A percentile compares a stretch with the other conserved stretches of the same genome.
Evolutionary conservation across 257 asterid species (phyloP).

Genomic region (Haberlea rhodopensis): DNA sequence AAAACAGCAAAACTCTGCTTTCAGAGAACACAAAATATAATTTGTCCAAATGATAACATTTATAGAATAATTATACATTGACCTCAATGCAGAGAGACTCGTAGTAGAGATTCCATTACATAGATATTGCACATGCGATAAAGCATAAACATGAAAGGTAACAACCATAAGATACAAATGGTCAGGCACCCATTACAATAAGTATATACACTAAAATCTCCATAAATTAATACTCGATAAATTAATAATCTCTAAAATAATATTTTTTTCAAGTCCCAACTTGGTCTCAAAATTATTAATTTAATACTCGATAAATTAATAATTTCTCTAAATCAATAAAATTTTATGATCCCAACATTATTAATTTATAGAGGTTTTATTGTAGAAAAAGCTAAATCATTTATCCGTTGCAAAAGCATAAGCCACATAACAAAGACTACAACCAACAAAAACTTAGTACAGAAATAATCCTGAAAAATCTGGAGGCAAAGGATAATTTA

Average conservation of each 20-base stretch:
- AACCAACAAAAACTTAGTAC: neutral
- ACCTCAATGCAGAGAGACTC: slow-evolving; percentile 22
- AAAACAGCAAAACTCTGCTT: neutral
- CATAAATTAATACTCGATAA: no score
- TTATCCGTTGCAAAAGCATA: neutral
- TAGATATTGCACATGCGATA: neutral
- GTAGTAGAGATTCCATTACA: slow-evolving; percentile 16
- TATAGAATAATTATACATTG: slow-evolving; percentile 13
- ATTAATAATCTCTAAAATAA: no score
- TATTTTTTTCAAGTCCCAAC: no score
- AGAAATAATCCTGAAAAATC: neutral
- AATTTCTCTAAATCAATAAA: no score
- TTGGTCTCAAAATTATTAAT: no score
- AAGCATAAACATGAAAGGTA: neutral
- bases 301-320: no score
- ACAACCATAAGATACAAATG: neutral
- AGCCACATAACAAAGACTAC: neutral
- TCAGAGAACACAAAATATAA: neutral
- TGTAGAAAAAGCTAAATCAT: no score
- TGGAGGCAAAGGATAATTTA: neutral
- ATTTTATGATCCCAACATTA: no score
- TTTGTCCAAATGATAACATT: neutral
- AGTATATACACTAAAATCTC: no score
- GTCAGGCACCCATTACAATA: slow-evolving; percentile 1
- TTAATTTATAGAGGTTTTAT: no score